These are phyloP conservation scores for Colletotrichum agaves DNA, from an alignment of 2,329 filamentous ascomycete genomes.

Conservation along the genomic window DNA sequence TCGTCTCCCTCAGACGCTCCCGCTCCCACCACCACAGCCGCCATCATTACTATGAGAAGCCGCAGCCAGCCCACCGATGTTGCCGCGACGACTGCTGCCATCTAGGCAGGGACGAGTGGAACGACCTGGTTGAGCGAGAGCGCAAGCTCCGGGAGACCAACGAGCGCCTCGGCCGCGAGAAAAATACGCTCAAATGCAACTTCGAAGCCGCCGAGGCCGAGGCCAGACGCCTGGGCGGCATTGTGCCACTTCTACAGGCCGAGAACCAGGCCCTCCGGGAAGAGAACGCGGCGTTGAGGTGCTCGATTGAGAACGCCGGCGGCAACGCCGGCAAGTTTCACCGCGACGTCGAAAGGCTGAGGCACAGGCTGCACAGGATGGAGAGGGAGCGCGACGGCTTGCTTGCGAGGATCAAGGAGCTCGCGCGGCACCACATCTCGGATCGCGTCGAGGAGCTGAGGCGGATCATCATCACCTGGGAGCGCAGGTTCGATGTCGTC, in stretches of 20 bases:
- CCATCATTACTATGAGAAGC: slow-evolving; percentile 42
- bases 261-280: slow-evolving; percentile 49
- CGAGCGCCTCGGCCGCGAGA: slow-evolving; percentile 46
- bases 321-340: slow-evolving; percentile 46
- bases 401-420: slow-evolving; percentile 46
- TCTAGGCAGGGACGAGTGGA: slow-evolving; percentile 51
- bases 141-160: slow-evolving; percentile 49
- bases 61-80: slow-evolving; percentile 9
- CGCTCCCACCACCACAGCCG: slow-evolving; percentile 47
- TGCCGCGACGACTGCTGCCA: slow-evolving; percentile 48
- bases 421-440: slow-evolving; percentile 46
- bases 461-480: slow-evolving; percentile 50
- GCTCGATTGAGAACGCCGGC: slow-evolving; percentile 48
- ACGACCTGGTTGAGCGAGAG: slow-evolving; percentile 50
- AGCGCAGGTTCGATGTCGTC: slow-evolving; percentile 39
- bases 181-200: slow-evolving; percentile 48
- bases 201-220: slow-evolving; percentile 50
- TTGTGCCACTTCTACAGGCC: slow-evolving; percentile 51
- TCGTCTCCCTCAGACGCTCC: slow-evolving; percentile 53
- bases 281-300: slow-evolving; percentile 54
- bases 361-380: slow-evolving; percentile 48
- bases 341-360: slow-evolving; percentile 47
- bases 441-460: slow-evolving; percentile 47
- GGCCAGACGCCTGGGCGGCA: slow-evolving; percentile 46
- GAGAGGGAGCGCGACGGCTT: slow-evolving; percentile 52